Evolutionary conservation across 495 filamentous ascomycete species (phyloP).

Genomic region (Entonaema liquescens): DNA sequence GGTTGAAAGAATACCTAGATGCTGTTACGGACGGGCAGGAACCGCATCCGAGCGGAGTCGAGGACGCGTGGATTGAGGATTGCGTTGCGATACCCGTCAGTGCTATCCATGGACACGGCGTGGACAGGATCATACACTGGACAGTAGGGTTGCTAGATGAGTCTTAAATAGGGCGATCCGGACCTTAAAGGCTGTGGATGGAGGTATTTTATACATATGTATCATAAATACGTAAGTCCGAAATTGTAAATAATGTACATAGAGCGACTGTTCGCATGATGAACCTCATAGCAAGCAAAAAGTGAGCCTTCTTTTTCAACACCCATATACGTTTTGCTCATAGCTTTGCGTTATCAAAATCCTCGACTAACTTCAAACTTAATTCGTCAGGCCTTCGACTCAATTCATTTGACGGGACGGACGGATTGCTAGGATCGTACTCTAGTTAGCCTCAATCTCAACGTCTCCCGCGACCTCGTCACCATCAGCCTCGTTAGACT

Average conservation of each 20-base stretch:
- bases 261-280: neutral
- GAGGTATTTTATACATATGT: slow-evolving; percentile 1
- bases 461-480: neutral
- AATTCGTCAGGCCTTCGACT: neutral
- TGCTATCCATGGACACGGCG: slow-evolving; percentile 84
- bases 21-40: slow-evolving; percentile 64
- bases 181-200: neutral
- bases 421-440: neutral
- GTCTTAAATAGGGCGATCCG: slow-evolving; percentile 6
- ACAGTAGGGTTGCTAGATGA: slow-evolving; percentile 76
- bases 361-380: neutral
- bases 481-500: slow-evolving; percentile 2
- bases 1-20: slow-evolving; percentile 72
- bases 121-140: slow-evolving; percentile 78
- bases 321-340: neutral
- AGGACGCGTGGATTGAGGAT: slow-evolving; percentile 71
- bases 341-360: neutral
- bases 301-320: neutral
- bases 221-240: neutral
- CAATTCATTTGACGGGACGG: neutral
- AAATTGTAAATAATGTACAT: slow-evolving; percentile 20
- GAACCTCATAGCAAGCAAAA: neutral
- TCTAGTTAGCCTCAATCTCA: neutral
- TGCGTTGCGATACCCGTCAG: slow-evolving; percentile 82
- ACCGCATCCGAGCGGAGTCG: slow-evolving; percentile 75